These are phyloP conservation scores for Mortierella sp. DNA, from an alignment of 371 early-diverging fungal species.

Conservation along the genomic window DNA sequence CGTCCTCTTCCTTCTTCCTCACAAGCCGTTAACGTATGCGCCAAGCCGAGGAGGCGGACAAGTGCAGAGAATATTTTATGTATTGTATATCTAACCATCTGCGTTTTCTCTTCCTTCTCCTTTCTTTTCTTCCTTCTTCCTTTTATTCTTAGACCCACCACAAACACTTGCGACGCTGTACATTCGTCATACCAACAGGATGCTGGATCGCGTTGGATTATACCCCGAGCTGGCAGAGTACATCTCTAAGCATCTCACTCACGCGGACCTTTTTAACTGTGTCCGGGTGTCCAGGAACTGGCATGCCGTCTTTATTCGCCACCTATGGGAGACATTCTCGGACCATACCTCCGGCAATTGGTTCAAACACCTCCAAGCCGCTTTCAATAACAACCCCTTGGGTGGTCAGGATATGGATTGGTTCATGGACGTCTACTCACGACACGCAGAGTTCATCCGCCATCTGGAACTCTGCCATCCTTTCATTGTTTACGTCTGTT, in stretches of 20 bases:
- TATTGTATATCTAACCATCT: too few relatives aligned
- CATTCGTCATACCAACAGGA: not conserved
- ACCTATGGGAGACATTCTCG: conserved; percentile 12
- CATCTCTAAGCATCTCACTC: not conserved
- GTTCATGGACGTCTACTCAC: conserved; percentile 2
- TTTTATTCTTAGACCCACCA: not conserved
- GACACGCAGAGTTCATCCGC: not conserved
- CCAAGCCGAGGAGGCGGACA: too few relatives aligned
- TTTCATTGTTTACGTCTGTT: not conserved
- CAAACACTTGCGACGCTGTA: not conserved
- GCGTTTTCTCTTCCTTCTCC: too few relatives aligned
- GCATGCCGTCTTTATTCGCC: conserved; percentile 2
- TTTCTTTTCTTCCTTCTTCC: not conserved
- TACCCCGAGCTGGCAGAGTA: conserved; percentile 8
- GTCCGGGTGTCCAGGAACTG: not conserved
- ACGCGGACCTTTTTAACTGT: not conserved
- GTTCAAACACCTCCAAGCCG: not conserved
- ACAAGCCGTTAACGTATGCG: too few relatives aligned
- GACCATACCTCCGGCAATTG: not conserved
- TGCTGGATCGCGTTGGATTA: not conserved
- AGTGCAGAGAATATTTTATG: too few relatives aligned
- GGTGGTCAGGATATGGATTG: not conserved
- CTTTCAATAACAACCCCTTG: not conserved
- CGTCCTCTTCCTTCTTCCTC: too few relatives aligned
- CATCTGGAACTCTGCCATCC: conserved; percentile 7